Evolutionary conservation across 345 rosid genomes (phyloP).

Genomic region (Pseudoturritis turrita): DNA sequence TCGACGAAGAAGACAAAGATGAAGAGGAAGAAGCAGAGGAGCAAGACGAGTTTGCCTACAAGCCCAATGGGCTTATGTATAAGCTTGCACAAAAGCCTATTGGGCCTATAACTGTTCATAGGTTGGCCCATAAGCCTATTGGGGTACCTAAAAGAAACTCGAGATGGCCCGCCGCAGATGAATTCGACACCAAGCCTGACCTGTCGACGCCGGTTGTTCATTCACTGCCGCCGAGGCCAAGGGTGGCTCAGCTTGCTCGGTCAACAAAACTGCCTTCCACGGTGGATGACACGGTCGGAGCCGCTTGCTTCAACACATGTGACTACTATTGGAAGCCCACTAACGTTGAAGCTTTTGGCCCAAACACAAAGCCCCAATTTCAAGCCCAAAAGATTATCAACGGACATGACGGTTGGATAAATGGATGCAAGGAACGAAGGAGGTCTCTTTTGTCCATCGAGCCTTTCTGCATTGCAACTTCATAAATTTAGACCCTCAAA

Average conservation of each 20-base stretch:
- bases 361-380: conserved; percentile 10
- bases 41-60: conserved; percentile 27
- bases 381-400: conserved; percentile 11
- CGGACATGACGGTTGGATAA: conserved; percentile 30
- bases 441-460: conserved; percentile 64
- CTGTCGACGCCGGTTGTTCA: conserved; percentile 37
- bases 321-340: conserved; percentile 47
- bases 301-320: conserved; percentile 52
- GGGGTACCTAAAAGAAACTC: conserved; percentile 44
- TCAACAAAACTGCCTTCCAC: conserved; percentile 22
- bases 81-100: conserved; percentile 53
- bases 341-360: conserved; percentile 12
- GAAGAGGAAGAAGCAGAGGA: conserved; percentile 14
- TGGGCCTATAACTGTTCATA: conserved; percentile 42
- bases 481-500: conserved; percentile 25
- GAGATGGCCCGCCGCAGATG: conserved; percentile 37
- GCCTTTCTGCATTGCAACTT: conserved; percentile 76
- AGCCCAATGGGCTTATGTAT: conserved; percentile 35
- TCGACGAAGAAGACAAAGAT: conserved; percentile 25
- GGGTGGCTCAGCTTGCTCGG: conserved; percentile 38
- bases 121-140: conserved; percentile 57
- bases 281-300: conserved; percentile 21
- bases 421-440: conserved; percentile 68
- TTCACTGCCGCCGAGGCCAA: conserved; percentile 58
- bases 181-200: conserved; percentile 20